Percentiles rank a stretch among this genome's conserved stretches.
Evolutionary conservation across 2,329 filamentous ascomycete species (phyloP).

Genomic region (Erysiphe pulchra): DNA sequence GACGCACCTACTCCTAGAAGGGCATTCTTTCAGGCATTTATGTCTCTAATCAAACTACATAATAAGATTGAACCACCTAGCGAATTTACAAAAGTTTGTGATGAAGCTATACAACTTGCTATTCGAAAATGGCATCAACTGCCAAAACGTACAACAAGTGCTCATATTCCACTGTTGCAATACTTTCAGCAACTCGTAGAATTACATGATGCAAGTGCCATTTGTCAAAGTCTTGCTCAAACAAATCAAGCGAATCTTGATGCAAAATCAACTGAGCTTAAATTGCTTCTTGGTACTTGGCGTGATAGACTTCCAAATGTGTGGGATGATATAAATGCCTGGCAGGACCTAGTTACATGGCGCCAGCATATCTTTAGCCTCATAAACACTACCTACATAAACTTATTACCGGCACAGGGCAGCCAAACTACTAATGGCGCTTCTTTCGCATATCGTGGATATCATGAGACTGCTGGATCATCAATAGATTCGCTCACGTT

Average conservation of each 20-base stretch:
- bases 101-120: constrained; percentile 90
- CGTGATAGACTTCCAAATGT: constrained; percentile 85
- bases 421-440: constrained; percentile 57
- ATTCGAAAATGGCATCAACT: constrained; percentile 98
- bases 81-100: constrained; percentile 75
- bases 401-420: constrained; percentile 34
- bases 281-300: constrained; percentile 83
- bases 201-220: constrained; percentile 88
- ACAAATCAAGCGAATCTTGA: constrained; percentile 75
- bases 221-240: constrained; percentile 68
- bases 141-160: constrained; percentile 78
- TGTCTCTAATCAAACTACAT: constrained; percentile 84
- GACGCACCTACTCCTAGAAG: constrained; percentile 85
- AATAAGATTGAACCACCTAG: constrained; percentile 55
- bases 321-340: constrained; percentile 98
- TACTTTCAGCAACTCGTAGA: constrained; percentile 97
- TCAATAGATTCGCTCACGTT: constrained; percentile 95
- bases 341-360: constrained; percentile 99
- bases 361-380: constrained; percentile 95
- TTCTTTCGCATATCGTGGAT: constrained; percentile 88
- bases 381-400: constrained; percentile 84
- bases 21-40: constrained; percentile 96
- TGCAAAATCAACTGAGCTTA: constrained; percentile 82
- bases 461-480: constrained; percentile 99
- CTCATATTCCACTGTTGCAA: constrained; percentile 81